Percentiles rank a stretch among this genome's conserved stretches.
Evolutionary conservation across 179 eudicot species (phyloP).

Genomic region (Beta lomatogona): DNA sequence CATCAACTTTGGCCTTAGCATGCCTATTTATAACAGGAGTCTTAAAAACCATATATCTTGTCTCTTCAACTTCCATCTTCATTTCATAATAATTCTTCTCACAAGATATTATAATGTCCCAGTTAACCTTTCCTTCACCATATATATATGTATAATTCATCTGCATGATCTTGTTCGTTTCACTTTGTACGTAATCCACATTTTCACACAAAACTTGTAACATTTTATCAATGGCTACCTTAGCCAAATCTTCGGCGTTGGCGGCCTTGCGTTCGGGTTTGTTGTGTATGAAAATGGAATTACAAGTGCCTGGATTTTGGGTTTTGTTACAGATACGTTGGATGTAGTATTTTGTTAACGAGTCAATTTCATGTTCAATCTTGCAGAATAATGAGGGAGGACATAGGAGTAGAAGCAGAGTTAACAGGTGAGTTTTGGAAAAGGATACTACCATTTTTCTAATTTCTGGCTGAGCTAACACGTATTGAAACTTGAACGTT

Average conservation of each 20-base stretch:
- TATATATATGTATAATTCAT: background rate
- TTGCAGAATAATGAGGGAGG: background rate
- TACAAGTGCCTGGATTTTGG: background rate
- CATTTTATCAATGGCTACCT: slow-evolving; percentile 20
- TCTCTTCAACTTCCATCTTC: slow-evolving; percentile 10
- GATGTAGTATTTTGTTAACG: background rate
- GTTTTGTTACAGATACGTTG: background rate
- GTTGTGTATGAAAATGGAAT: background rate
- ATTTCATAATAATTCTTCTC: background rate
- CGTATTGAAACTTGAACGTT: too few species aligned
- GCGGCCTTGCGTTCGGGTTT: background rate
- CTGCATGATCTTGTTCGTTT: background rate
- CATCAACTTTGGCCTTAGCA: slow-evolving; percentile 2
- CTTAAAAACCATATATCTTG: background rate
- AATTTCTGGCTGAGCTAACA: too few species aligned
- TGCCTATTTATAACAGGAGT: too few species aligned
- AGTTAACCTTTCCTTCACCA: background rate
- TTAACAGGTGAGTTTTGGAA: background rate
- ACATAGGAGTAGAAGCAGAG: background rate
- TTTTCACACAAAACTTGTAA: background rate
- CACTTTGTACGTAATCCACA: slow-evolving; percentile 3
- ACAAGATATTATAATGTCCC: background rate
- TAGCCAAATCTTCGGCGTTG: background rate
- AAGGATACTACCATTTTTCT: background rate
- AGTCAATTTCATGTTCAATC: background rate